phyloP scores from a whole-genome alignment of 2,329 filamentous ascomycete species.

The Monilinia laxa region DNA sequence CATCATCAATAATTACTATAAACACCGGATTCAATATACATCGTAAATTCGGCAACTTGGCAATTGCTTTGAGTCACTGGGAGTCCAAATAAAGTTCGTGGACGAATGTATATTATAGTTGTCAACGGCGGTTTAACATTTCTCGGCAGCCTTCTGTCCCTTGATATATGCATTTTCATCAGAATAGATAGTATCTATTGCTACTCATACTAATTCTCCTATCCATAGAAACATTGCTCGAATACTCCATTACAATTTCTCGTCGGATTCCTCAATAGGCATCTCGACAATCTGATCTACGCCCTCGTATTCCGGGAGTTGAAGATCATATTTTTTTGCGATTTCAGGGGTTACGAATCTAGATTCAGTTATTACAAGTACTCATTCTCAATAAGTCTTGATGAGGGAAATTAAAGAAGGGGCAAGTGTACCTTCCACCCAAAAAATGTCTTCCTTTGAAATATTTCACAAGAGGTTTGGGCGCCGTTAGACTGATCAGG shows the following conservation, averaged over 20 bases:
- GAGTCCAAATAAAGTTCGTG: too few species aligned
- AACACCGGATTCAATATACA: too few species aligned
- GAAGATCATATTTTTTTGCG: slow-evolving; percentile 81
- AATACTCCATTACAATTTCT: slow-evolving; percentile 31
- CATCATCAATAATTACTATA: too few species aligned
- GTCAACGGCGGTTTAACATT: too few species aligned
- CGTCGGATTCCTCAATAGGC: slow-evolving; percentile 47
- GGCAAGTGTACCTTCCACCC: slow-evolving; percentile 65
- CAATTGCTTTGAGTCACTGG: too few species aligned
- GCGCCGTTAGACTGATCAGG: slow-evolving; percentile 86
- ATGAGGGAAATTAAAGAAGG: background rate
- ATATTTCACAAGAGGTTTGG: slow-evolving; percentile 82
- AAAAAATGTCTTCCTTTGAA: slow-evolving; percentile 90
- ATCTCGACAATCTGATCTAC: slow-evolving; percentile 89
- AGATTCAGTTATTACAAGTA: slow-evolving; percentile 25
- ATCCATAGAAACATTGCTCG: too few species aligned
- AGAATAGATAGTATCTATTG: too few species aligned
- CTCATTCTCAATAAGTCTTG: background rate
- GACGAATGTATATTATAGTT: too few species aligned
- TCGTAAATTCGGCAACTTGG: too few species aligned
- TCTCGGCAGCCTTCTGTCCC: too few species aligned
- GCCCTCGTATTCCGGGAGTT: slow-evolving; percentile 79
- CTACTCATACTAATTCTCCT: too few species aligned
- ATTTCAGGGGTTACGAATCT: slow-evolving; percentile 79
- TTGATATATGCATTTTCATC: too few species aligned